Conservation (phyloP, 2,329 filamentous ascomycete genomes). For the Pyrenochaeta sp. region DNA sequence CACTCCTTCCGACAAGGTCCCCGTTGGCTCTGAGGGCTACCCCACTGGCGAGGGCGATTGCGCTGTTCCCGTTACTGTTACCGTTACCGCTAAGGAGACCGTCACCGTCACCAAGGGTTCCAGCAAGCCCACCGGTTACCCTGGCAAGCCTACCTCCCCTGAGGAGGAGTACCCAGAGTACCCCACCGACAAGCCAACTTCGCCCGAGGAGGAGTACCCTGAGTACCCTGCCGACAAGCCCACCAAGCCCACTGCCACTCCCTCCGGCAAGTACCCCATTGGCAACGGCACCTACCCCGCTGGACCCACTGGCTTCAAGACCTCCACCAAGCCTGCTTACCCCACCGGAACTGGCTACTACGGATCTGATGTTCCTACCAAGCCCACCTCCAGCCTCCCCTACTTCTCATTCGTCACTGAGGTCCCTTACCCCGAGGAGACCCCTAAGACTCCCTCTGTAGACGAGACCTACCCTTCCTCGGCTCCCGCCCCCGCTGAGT, state of each 20-base stretch:
- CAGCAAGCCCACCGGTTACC: slow-evolving; percentile 15
- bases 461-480: slow-evolving; percentile 17
- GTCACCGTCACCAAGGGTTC: slow-evolving; percentile 43
- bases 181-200: slow-evolving; percentile 16
- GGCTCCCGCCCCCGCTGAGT: slow-evolving; percentile 19
- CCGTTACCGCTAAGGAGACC: slow-evolving; percentile 48
- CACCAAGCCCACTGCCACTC: slow-evolving; percentile 17
- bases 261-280: slow-evolving; percentile 33
- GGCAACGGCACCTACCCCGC: slow-evolving; percentile 36
- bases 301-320: slow-evolving; percentile 43
- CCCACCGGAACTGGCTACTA: slow-evolving; percentile 25
- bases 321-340: slow-evolving; percentile 34
- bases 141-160: slow-evolving; percentile 16
- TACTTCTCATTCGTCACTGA: slow-evolving; percentile 35
- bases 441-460: slow-evolving; percentile 17
- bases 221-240: slow-evolving; percentile 14
- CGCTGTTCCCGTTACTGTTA: slow-evolving; percentile 44
- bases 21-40: slow-evolving; percentile 20
- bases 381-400: slow-evolving; percentile 27
- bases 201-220: slow-evolving; percentile 10
- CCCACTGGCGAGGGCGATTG: slow-evolving; percentile 34
- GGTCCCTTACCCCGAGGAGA: slow-evolving; percentile 19
- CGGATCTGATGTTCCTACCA: slow-evolving; percentile 9
- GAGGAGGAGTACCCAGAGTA: slow-evolving; percentile 9
- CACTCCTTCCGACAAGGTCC: slow-evolving; percentile 23